A percentile compares a stretch with the other conserved stretches of the same genome.
Evolutionary conservation across 768 basidiomycete genomes (phyloP).

Genomic region (Russula griseocarnosa): DNA sequence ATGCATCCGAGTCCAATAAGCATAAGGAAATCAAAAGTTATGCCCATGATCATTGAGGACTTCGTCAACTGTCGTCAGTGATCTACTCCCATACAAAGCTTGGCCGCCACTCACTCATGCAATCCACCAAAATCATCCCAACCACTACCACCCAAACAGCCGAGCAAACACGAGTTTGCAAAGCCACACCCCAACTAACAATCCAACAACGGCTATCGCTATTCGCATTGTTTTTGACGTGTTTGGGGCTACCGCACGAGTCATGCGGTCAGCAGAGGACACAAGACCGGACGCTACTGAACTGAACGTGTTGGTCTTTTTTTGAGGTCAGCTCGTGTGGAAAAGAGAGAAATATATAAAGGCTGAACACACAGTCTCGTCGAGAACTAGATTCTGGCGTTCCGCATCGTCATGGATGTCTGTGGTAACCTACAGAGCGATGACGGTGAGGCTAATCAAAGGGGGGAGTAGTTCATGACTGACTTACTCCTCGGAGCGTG

Average conservation of each 20-base stretch:
- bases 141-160: slow-evolving; percentile 14
- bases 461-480: slow-evolving; percentile 24
- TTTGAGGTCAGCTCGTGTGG: not conserved
- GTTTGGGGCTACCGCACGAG: slow-evolving; percentile 35
- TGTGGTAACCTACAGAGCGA: slow-evolving; percentile 60
- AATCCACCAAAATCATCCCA: not conserved
- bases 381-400: slow-evolving; percentile 72
- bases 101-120: not conserved
- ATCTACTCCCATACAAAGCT: not conserved
- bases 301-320: slow-evolving; percentile 35
- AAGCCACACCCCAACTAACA: slow-evolving; percentile 36
- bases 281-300: slow-evolving; percentile 34
- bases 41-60: not conserved
- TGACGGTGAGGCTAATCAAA: not conserved
- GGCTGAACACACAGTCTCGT: slow-evolving; percentile 57
- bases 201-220: slow-evolving; percentile 30
- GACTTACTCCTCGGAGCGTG: slow-evolving; percentile 66
- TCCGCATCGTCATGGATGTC: slow-evolving; percentile 86
- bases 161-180: slow-evolving; percentile 31
- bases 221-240: slow-evolving; percentile 28
- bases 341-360: not conserved
- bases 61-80: not conserved
- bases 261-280: slow-evolving; percentile 34
- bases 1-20: not conserved
- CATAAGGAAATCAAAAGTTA: not conserved